Evolutionary conservation across 768 basidiomycete species (phyloP), one percentile per base, ranked within the genome.

Genomic region (Kwoniella heveanensis): DNA sequence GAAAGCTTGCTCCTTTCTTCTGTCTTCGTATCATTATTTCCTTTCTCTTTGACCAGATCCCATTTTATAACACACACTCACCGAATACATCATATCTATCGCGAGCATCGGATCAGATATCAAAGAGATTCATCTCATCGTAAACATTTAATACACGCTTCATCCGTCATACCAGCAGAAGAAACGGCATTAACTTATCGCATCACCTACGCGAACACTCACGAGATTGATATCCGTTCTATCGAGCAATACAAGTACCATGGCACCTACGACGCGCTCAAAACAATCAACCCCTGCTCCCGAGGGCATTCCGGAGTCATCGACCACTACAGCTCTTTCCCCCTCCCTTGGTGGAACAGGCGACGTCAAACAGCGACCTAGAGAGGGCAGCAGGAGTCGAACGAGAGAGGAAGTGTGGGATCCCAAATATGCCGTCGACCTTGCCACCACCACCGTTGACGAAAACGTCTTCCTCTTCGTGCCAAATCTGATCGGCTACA

Each of bases 391-490:
- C 57, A 54, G 73, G 54, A 71, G 60, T 10, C 49, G 75, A 37
- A 62, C 53, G 24, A 69, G 62, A 17, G 76, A 79, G 29, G 78
- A 78, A 30, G 73, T 78, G 7, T 76, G 69, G 53, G 76, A 79
- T 69, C 68, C 78, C 19, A 77, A 79, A 64, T 79, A 79, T 65
- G 72, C 68, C 30, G 64, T 65, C 22, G 65, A 90, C 36, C n/a
- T n/a, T n/a, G n/a, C n/a, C n/a, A n/a, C n/a, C n/a, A n/a, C n/a
- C 67, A 74, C 68, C 30, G 64, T 65, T 21, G 65, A 90, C 36
- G 96, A 99, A 83, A 98, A 97, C 80, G 90, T 98, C 68, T 99
- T 95, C 80, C 86, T 98, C 55, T 99, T 98, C 82, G 86, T 93
- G 17, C 94, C 96, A 39, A 99, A 99, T 81, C 83, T 99, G 74